These are phyloP conservation scores for Tetracladium marchalianum DNA, from an alignment of 495 filamentous ascomycete genomes.

Conservation along the genomic window DNA sequence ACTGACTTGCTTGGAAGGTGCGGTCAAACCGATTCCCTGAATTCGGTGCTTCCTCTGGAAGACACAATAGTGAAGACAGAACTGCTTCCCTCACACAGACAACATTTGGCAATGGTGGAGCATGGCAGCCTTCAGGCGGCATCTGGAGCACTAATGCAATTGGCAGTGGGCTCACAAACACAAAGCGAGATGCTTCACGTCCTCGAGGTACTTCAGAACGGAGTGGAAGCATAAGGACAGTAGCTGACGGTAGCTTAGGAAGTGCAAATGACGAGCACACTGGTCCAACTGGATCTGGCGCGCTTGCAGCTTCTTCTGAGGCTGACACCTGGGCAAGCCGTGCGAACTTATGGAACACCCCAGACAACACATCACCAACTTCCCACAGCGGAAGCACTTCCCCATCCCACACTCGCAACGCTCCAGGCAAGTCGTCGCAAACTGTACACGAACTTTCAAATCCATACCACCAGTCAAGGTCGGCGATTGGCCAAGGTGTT, in stretches of 20 bases:
- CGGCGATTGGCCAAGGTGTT: slow-evolving; percentile 11
- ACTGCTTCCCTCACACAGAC: slow-evolving; percentile 20
- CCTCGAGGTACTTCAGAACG: slow-evolving; percentile 32
- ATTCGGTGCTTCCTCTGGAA: slow-evolving; percentile 15
- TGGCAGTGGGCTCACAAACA: slow-evolving; percentile 34
- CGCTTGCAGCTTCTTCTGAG: slow-evolving; percentile 54
- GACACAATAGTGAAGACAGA: slow-evolving; percentile 28
- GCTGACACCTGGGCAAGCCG: slow-evolving; percentile 45
- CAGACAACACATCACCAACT: slow-evolving; percentile 37
- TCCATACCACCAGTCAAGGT: slow-evolving; percentile 28
- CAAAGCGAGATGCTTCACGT: slow-evolving; percentile 27
- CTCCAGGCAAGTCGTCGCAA: slow-evolving; percentile 26
- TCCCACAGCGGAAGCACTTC: slow-evolving; percentile 38
- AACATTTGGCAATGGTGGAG: slow-evolving; percentile 34
- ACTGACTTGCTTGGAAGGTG: slow-evolving; percentile 19
- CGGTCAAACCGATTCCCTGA: slow-evolving; percentile 27
- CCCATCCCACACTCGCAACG: slow-evolving; percentile 36
- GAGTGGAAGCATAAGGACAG: background rate
- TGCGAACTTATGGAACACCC: slow-evolving; percentile 44
- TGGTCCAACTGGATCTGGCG: slow-evolving; percentile 51
- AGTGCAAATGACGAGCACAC: slow-evolving; percentile 7
- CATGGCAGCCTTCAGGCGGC: slow-evolving; percentile 40
- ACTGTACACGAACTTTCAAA: slow-evolving; percentile 32
- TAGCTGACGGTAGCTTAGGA: slow-evolving; percentile 10
- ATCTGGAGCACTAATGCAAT: slow-evolving; percentile 52